Conservation (phyloP, 2,329 filamentous ascomycete species). For the Anisogramma anomala region DNA sequence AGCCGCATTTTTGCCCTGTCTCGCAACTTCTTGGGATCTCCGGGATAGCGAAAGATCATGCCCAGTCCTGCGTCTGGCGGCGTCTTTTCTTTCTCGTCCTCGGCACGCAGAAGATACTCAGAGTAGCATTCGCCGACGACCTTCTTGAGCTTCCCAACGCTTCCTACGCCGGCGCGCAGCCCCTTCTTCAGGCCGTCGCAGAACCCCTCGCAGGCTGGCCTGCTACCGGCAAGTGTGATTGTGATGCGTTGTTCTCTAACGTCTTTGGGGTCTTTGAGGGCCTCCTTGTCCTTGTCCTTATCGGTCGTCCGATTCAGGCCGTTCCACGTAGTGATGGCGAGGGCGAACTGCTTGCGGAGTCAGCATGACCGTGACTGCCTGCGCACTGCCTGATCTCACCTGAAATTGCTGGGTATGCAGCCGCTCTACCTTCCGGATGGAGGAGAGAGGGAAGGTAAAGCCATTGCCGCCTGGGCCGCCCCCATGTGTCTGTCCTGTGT, state of each 20-base stretch:
- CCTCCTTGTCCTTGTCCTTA: constrained; percentile 40
- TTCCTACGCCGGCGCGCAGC: constrained; percentile 73
- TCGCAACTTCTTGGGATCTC: constrained; percentile 83
- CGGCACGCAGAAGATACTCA: constrained; percentile 61
- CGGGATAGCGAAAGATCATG: constrained; percentile 86
- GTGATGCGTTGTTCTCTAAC: constrained; percentile 71
- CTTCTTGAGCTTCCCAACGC: constrained; percentile 70
- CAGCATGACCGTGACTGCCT: constrained; percentile 8
- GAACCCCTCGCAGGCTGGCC: constrained; percentile 84
- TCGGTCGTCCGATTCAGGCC: constrained; percentile 45
- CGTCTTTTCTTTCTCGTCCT: constrained; percentile 48
- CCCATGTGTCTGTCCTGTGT: constrained; percentile 86
- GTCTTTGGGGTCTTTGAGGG: constrained; percentile 29
- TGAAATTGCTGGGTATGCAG: constrained; percentile 84
- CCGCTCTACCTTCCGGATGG: constrained; percentile 82
- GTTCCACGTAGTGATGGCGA: constrained; percentile 95
- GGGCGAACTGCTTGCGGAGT: constrained; percentile 53
- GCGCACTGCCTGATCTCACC: constrained; percentile 26
- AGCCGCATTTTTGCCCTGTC: constrained; percentile 95
- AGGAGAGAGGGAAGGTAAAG: constrained; percentile 86
- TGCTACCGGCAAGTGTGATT: constrained; percentile 78
- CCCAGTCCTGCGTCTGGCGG: constrained; percentile 89
- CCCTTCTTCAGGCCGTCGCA: constrained; percentile 92
- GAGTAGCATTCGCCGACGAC: constrained; percentile 84
- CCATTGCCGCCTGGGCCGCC: constrained; percentile 89